Evolutionary conservation across 768 basidiomycete genomes (phyloP), one percentile per base, ranked within the genome.

Genomic region (Lactarius quietus): DNA sequence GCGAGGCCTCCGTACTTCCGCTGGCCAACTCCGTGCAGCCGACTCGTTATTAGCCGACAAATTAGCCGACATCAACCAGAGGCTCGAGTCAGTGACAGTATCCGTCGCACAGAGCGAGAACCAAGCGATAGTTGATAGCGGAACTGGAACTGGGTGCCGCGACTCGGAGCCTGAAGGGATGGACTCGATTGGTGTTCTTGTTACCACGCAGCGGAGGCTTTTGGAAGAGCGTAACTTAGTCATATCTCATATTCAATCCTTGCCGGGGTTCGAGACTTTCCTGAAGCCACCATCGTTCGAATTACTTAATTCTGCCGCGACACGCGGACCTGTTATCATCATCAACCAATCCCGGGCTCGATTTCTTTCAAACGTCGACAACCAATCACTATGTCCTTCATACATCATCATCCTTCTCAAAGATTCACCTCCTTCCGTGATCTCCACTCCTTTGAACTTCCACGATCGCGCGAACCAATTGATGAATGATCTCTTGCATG

Each of bases 401-500:
- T 72, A 28, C 12, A 38, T n/a, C 36, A 36, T 56, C 41, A 17
- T 55, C 17, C 23, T 33, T 38, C 45, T n/a, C 39, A 9, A 43
- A 38, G 38, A 64, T 39, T 18, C 36, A 17, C 43, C 36, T 31
- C 15, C 53, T 3, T 55, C 31, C 7, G 20, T 33, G 15, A 33
- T 86, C 85, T 83, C 85, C 84, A 61, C 79, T 85, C 63, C 83
- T 83, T 66, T 84, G 83, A 65, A 85, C 85, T 76, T 83, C 84
- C 1, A 85, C 85, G 33, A 82, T 86, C 74, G 78, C 86, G 75
- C 83, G 80, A 29, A 81, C 75, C n/a, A 75, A 83, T 72, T 86
- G 15, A 28, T n/a, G 15, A 20, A 62, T 43, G 29, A 20, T 1
- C 12, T 62, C 20, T 23, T 55, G 15, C n/a, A 8, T 2, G 39